Conservation (phyloP, 257 asterid genomes). For the Schizonepeta tenuifolia region DNA sequence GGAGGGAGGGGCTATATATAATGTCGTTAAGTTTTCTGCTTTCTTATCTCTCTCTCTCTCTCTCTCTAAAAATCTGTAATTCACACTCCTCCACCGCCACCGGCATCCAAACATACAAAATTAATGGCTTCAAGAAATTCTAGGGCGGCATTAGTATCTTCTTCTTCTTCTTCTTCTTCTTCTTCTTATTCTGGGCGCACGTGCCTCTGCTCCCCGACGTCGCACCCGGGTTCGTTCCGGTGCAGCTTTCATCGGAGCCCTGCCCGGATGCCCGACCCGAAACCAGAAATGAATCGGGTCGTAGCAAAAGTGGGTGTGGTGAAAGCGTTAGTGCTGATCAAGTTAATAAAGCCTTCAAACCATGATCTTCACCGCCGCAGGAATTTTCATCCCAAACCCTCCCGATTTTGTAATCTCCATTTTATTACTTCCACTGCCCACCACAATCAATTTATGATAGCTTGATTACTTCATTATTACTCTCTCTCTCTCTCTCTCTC, state of each 20-base stretch:
- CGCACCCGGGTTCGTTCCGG: constrained; percentile 48
- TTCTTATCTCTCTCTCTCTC: too few relatives aligned
- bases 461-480: constrained; percentile 7
- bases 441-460: constrained; percentile 19
- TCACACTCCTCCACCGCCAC: background rate
- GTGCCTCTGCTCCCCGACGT: constrained; percentile 40
- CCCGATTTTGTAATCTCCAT: constrained; percentile 31
- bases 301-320: constrained; percentile 20
- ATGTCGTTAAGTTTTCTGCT: background rate
- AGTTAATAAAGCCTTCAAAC: constrained; percentile 36
- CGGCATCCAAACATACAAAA: too few relatives aligned
- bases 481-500: background rate
- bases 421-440: background rate
- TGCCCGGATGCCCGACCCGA: constrained; percentile 13
- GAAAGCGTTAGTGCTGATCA: constrained; percentile 34
- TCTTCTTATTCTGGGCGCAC: constrained; percentile 9
- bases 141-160: background rate
- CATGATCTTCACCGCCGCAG: constrained; percentile 37
- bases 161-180: constrained; percentile 1
- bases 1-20: background rate
- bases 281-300: constrained; percentile 14
- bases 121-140: constrained; percentile 30
- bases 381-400: constrained; percentile 44
- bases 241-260: constrained; percentile 38
- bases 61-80: background rate